Conservation (phyloP, 768 basidiomycete genomes). For the Tulasnella sp. region DNA sequence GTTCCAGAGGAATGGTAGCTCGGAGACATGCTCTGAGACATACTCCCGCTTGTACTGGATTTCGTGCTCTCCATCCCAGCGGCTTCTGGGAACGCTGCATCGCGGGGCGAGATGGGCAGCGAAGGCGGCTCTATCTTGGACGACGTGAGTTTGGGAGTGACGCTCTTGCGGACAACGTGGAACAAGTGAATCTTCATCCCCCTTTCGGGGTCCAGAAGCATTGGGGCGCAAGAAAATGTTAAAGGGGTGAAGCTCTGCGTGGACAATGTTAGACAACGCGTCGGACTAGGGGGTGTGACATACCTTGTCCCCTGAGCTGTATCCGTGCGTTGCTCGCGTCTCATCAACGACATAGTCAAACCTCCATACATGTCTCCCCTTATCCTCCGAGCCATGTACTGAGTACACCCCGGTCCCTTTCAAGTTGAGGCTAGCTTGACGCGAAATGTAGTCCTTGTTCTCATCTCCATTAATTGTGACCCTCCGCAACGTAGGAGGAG, state of each 20-base stretch:
- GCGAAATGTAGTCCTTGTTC: constrained; percentile 59
- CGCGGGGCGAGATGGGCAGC: constrained; percentile 4
- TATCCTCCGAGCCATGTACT: constrained; percentile 52
- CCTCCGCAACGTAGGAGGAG: constrained; percentile 53
- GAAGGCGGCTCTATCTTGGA: constrained; percentile 35
- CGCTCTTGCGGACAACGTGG: constrained; percentile 58
- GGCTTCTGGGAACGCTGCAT: too few relatives aligned
- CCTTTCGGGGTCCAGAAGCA: constrained; percentile 46
- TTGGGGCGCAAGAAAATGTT: constrained; percentile 62
- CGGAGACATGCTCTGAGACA: too few relatives aligned
- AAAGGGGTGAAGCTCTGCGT: constrained; percentile 46
- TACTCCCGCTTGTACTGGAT: too few relatives aligned
- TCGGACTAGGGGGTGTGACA: neutral
- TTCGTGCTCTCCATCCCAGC: neutral
- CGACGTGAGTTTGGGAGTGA: constrained; percentile 51
- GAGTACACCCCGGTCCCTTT: constrained; percentile 65
- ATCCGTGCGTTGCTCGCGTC: constrained; percentile 36
- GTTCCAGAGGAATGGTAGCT: too few relatives aligned
- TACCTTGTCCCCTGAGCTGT: constrained; percentile 53
- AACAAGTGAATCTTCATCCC: constrained; percentile 56
- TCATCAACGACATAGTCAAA: constrained; percentile 71
- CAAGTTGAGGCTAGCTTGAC: constrained; percentile 56
- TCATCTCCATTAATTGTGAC: constrained; percentile 56
- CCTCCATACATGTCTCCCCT: constrained; percentile 49
- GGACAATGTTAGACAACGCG: neutral